Evolutionary conservation across 1,284 basidiomycete genomes (phyloP), one percentile per base, ranked within the genome.

Genomic region (Ustilago tritici): DNA sequence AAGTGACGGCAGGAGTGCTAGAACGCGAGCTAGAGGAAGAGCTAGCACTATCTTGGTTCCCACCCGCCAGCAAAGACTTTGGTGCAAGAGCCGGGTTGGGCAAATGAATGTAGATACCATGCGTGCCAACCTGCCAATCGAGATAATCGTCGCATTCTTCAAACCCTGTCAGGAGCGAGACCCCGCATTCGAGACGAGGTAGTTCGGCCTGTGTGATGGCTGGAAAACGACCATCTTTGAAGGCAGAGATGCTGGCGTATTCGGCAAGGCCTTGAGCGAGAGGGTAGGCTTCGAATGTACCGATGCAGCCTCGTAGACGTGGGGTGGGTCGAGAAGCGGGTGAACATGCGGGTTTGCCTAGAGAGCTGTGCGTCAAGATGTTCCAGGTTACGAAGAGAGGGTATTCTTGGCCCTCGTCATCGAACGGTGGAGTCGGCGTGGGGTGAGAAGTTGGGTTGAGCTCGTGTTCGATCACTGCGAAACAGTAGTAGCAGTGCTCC

Each of bases 361-460:
- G 11, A 8, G 62, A 56, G 59, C 57, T 59, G 31, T 68, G 71
- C 88, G 90, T 60, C 88, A 64, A 61, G 62, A 85, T 93, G 88
- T 95, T 95, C 95, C 96, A 99, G 2, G 96, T 98, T 40, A 99
- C 94, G 87, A 99, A 99, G 65, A 99, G 89, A 8, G 95, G 95
- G 86, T 95, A 56, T 55, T 80, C 70, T 23, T 59, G 50, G 9
- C 38, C 57, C 15, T 59, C 56, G 35, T 76, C 58, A 12, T 41
- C 8, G 23, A 74, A 72, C 0, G 74, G 54, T 11, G 58, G 61
- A 35, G 19, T 79, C 55, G 50, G 62, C 36, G 36, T 23, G 5
- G 63, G 70, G 10, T 35, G 15, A 0, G 59, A 61, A 36, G n/a
- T 34, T n/a, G 41, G n/a, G 14, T 65, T 46, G n/a, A 88, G 84